Base-by-base conservation (phyloP, 2,329 filamentous ascomycete species). In the Phaeoacremonium minimum region DNA sequence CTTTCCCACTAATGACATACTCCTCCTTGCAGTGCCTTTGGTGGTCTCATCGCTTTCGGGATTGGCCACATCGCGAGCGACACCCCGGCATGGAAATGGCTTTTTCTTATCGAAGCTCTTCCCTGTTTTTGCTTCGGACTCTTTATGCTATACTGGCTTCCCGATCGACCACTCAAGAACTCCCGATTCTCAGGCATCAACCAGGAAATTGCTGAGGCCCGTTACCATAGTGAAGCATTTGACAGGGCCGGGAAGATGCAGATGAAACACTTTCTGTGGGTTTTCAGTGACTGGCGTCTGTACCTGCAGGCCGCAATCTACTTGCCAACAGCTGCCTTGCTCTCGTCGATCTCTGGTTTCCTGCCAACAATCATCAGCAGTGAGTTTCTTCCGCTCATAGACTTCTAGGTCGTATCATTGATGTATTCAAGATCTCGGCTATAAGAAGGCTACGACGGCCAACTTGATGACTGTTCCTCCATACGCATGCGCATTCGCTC, bases 391-490 rank as follows among this genome's bases (percentile, higher is more conserved):
- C 15, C n/a, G 22, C 13, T n/a, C 9, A 26, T 26, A 9, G 9
- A 9, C 9, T 26, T 26, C 9, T 9, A 26, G 9, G 9, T 26
- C n/a, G 22, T 34, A 15, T 20, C 18, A 37, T 14, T 26, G 6
- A 31, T 6, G 5, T 33, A n/a, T 32, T 15, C 15, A 12, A 41
- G 32, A 43, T 12, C 42, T 47, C 4, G 43, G 42, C 32, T 46
- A 45, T 42, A 36, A 29, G 14, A 36, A 43, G 4, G 34, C 42
- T 17, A 41, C 38, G 15, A 48, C 40, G 4, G 36, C 41, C 4
- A 50, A 50, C 31, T 28, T 50, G 20, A 36, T 42, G 38, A 50
- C 47, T 4, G 47, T 50, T 3, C 36, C 43, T 8, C 46, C 46
- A 13, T 46, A 47, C 29, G 32, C 40, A 7, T 38, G 32, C 7